Percentiles rank a stretch among this genome's conserved stretches.
Evolutionary conservation across 192 early-diverging fungal genomes (phyloP).

Genomic region (Linnemannia hyalina): DNA sequence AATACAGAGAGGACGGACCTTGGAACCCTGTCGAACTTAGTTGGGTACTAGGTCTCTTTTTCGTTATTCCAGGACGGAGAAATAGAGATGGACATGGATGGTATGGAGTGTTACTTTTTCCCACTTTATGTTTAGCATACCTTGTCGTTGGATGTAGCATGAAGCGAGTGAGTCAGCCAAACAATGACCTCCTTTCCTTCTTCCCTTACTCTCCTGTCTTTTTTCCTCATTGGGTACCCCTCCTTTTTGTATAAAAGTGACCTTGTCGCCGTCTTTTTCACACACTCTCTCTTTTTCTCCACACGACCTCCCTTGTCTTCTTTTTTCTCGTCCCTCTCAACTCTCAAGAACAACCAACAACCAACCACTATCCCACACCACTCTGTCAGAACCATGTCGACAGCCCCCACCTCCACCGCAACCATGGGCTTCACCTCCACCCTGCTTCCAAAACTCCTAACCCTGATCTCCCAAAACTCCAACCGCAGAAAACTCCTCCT

Average conservation of each 20-base stretch:
- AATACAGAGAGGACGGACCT: not conserved
- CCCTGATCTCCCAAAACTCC: not conserved
- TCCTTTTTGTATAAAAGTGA: too few relatives aligned
- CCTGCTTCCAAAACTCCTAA: not conserved
- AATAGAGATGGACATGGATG: not conserved
- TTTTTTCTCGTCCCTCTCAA: not conserved
- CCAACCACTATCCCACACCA: not conserved
- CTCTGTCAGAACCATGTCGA: not conserved
- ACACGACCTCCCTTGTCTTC: not conserved
- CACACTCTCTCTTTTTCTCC: not conserved
- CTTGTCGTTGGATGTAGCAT: too few relatives aligned
- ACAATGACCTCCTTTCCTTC: too few relatives aligned
- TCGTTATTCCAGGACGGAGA: not conserved
- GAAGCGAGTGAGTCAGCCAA: too few relatives aligned
- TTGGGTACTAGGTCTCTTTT: not conserved
- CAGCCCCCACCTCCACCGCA: not conserved
- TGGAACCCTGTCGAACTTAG: not conserved
- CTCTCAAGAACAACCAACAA: too few relatives aligned
- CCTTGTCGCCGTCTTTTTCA: not conserved
- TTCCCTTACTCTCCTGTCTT: not conserved
- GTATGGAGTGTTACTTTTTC: not conserved
- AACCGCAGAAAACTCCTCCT: not conserved
- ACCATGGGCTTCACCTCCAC: not conserved
- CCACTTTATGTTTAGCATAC: too few relatives aligned
- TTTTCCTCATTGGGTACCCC: too few relatives aligned